Evolutionary conservation across 352 stramenopile genomes (phyloP).

Genomic region (Pythium scleroteichum): DNA sequence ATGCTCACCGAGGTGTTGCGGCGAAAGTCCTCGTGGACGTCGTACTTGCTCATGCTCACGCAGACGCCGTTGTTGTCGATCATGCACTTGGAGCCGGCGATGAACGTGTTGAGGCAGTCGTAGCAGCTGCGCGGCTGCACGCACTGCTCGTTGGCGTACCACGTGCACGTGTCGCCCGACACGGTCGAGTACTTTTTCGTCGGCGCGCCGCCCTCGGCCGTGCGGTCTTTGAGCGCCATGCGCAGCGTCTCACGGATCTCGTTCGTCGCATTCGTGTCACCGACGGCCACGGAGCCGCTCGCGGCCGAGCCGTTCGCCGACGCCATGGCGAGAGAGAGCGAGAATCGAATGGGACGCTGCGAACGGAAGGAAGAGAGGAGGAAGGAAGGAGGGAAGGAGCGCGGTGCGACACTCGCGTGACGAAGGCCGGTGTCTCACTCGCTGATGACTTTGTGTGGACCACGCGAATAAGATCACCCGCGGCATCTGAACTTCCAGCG

Average conservation of each 20-base stretch:
- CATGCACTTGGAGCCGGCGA: conserved; percentile 24
- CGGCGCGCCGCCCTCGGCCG: conserved; percentile 17
- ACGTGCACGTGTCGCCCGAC: conserved; percentile 38
- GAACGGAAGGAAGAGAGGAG: neutral
- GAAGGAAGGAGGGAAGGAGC: neutral
- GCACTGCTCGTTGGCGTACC: conserved; percentile 35
- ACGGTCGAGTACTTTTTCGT: conserved; percentile 4
- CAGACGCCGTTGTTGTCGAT: conserved; percentile 22
- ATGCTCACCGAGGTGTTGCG: neutral
- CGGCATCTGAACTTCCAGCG: conserved; percentile 14
- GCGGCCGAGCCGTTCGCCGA: too few relatives aligned
- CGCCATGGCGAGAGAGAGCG: too few relatives aligned
- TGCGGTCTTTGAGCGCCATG: conserved; percentile 28
- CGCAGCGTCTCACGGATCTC: conserved; percentile 1
- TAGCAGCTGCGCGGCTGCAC: conserved; percentile 51
- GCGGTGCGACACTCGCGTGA: too few relatives aligned
- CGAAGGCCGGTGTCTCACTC: too few relatives aligned
- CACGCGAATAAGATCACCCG: neutral
- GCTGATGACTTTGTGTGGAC: neutral
- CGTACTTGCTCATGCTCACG: conserved; percentile 21
- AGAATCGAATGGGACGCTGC: too few relatives aligned
- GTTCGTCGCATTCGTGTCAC: neutral
- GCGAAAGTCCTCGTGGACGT: conserved; percentile 19
- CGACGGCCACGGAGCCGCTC: neutral
- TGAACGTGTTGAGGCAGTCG: conserved; percentile 55